Base-by-base conservation (phyloP, 768 basidiomycete species). In the Flagelloscypha sp. region DNA sequence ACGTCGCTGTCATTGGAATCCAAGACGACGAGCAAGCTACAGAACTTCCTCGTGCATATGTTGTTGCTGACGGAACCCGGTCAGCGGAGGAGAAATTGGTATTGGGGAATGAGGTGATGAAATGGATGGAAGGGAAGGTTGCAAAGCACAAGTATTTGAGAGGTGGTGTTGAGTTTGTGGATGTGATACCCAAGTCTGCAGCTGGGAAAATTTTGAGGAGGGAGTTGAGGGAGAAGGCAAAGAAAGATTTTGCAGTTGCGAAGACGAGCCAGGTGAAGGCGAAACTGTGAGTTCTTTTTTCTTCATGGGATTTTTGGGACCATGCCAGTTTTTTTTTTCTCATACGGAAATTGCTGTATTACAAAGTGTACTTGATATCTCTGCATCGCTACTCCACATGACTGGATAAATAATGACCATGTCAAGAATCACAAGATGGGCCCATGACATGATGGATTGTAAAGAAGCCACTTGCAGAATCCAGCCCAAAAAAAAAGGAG, bases 141-240 rank as follows among this genome's bases (percentile, higher is more conserved):
- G 78, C 81, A 3, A 62, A 68, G 31, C 84, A 90, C 53, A 93
- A 89, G 51, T 72, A 61, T 40, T 55, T 92, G n/a, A 65, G 89
- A 43, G 87, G 88, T 35, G 87, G 76, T 16, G 72, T 86, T 12
- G 58, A 79, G 1, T 48, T 77, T 3, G 63, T 87, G 27, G 71
- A 76, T 24, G 56, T 57, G 9, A 63, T 86, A 35, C 84, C 85
- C 0, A 86, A 84, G 56, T 82, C 86, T 46, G 77, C 87, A 21
- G 73, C 86, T 35, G 90, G 90, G 3, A 93, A 94, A 59, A 95
- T 95, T 48, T 56, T 93, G 21, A 69, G 88, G 29, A 72, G 84
- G 17, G 74, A 88, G 43, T 62, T 93, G 27, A 70, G 85, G 8
- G 83, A 79, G 3, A 57, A 64, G 30, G 83, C 79, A 0, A 77